Evolutionary conservation across 352 stramenopile genomes (phyloP), one percentile per base, ranked within the genome.

Genomic region (Thalassiosira sp.): DNA sequence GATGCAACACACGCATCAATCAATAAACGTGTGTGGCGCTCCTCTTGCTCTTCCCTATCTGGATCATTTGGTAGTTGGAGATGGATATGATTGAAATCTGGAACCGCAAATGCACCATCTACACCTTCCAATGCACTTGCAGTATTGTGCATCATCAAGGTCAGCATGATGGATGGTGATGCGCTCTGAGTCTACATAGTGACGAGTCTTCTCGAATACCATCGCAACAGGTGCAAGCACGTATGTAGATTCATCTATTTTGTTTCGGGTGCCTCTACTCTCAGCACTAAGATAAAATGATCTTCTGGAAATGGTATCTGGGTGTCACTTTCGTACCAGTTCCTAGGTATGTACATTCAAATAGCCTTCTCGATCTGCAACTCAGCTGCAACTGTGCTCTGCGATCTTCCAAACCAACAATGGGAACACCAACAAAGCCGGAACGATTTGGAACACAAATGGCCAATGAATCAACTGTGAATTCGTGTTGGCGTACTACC

Each of bases 1-100:
- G n/a, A 37, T 48, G 28, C 64, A 31, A 68, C 75, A 58, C 74
- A 89, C 28, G 82, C 82, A 77, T 89, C 82, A 70, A 89, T 89
- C 2, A 89, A 16, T 58, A 81, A 77, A 15, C 70, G 43, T 0
- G 61, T 62, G 16, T 71, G 66, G n/a, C 45, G 22, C 57, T 87
- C 78, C 61, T 87, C 78, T 54, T 59, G 31, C 7, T 45, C 48
- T 43, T 64, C 51, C 28, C 31, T 57, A 20, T 75, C 28, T 10
- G 35, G 37, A 28, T 70, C 59, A 18, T 60, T 5, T 33, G 56
- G 22, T 52, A 51, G 16, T 15, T 56, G 53, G 3, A 18, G 18
- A 24, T 25, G 10, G 31, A 5, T 5, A 24, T 45, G 27, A 42
- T 72, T 65, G 28, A 85, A 75, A 48, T 89, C 74, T 5, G 74